Evolutionary conservation across 345 rosid species (phyloP).

Genomic region (Schrenkiella parvula): DNA sequence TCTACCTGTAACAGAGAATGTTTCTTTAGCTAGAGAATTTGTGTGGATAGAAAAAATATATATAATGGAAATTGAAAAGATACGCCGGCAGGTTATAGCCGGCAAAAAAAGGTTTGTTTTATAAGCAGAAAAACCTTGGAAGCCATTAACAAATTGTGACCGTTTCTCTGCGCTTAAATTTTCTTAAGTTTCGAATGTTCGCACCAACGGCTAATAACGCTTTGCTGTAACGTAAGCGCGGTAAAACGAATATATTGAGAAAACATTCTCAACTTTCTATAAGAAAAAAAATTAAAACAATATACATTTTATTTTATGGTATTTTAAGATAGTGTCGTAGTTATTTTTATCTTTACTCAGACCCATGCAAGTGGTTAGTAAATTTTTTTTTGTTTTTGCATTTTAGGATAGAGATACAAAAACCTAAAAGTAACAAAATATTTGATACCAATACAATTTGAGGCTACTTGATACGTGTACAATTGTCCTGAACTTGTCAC

Average conservation of each 20-base stretch:
- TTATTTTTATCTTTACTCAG: too few species aligned
- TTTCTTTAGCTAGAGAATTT: background rate
- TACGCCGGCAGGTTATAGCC: conserved; percentile 31
- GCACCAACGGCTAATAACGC: conserved; percentile 20
- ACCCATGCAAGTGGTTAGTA: too few species aligned
- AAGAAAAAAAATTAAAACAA: background rate
- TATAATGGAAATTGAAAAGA: background rate
- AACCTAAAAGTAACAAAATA: too few species aligned
- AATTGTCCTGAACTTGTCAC: too few species aligned
- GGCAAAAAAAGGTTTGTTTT: conserved; percentile 6
- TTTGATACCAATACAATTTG: too few species aligned
- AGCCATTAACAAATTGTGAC: conserved; percentile 13
- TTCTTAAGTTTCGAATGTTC: background rate
- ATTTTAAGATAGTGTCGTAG: background rate
- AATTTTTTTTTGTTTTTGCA: too few species aligned
- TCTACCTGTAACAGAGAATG: conserved; percentile 10
- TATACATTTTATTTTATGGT: background rate
- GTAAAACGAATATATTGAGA: background rate
- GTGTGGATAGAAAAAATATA: background rate
- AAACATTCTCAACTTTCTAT: background rate
- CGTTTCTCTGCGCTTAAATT: conserved; percentile 21
- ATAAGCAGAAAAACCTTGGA: conserved; percentile 6
- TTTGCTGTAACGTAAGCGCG: conserved; percentile 15
- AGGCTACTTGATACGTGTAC: too few species aligned
- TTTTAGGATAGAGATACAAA: too few species aligned